Evolutionary conservation across 1,284 basidiomycete species (phyloP).

Genomic region (Singerocomus rubriflavus): DNA sequence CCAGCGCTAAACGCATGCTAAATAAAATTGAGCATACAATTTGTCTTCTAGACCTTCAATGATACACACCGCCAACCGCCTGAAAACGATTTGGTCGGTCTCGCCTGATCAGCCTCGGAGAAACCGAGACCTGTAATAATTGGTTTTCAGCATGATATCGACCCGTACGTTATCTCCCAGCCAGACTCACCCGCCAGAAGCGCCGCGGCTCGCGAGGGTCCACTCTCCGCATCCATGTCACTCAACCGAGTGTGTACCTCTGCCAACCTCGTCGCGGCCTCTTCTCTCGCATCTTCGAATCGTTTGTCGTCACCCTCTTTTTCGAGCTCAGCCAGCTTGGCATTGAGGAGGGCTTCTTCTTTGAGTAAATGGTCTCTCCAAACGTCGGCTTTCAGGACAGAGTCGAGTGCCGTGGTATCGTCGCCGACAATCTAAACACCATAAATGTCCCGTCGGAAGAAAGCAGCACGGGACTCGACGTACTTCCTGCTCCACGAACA

Average conservation of each 20-base stretch:
- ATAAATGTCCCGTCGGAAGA: conserved; percentile 4
- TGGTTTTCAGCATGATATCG: not conserved
- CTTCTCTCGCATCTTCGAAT: conserved; percentile 82
- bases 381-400: conserved; percentile 95
- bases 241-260: conserved; percentile 90
- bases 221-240: conserved; percentile 98
- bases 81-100: conserved; percentile 86
- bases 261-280: conserved; percentile 79
- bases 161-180: not conserved
- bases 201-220: conserved; percentile 88
- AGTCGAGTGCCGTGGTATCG: conserved; percentile 88
- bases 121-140: conserved; percentile 75
- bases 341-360: conserved; percentile 78
- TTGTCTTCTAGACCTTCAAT: not conserved
- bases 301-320: conserved; percentile 71
- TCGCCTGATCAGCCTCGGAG: conserved; percentile 81
- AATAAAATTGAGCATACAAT: not conserved
- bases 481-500: conserved; percentile 98
- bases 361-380: conserved; percentile 89
- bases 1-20: conserved; percentile 82
- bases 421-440: conserved; percentile 77
- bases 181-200: conserved; percentile 71
- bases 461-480: not conserved
- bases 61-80: conserved; percentile 86
- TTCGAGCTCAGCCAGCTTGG: conserved; percentile 70